Conservation (phyloP, 805 yeast genomes). For the Torulaspora franciscae region DNA sequence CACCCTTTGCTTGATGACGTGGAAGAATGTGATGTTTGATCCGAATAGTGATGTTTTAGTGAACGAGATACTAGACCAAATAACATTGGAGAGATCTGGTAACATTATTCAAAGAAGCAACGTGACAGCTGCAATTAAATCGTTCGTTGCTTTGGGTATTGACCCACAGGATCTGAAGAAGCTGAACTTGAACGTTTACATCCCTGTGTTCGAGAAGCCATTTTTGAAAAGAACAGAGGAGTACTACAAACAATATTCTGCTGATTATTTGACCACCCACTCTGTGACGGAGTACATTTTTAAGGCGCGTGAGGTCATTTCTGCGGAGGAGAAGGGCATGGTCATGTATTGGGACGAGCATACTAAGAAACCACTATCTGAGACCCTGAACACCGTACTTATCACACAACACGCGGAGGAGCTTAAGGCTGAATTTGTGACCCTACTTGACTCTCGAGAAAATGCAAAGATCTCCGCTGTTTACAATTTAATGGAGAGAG, state of each 20-base stretch:
- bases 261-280: slow-evolving; percentile 59
- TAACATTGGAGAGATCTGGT: slow-evolving; percentile 74
- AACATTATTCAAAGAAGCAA: slow-evolving; percentile 62
- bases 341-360: slow-evolving; percentile 79
- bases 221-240: slow-evolving; percentile 66
- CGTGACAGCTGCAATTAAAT: slow-evolving; percentile 70
- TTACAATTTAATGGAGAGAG: slow-evolving; percentile 70
- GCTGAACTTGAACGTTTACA: slow-evolving; percentile 75
- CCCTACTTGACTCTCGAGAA: slow-evolving; percentile 58
- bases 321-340: slow-evolving; percentile 77
- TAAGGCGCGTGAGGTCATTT: slow-evolving; percentile 75
- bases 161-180: slow-evolving; percentile 87
- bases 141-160: slow-evolving; percentile 84
- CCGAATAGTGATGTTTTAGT: slow-evolving; percentile 57
- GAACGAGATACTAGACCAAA: slow-evolving; percentile 66
- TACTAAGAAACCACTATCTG: slow-evolving; percentile 71
- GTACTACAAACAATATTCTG: slow-evolving; percentile 53
- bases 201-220: slow-evolving; percentile 68
- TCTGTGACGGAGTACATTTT: slow-evolving; percentile 88
- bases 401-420: slow-evolving; percentile 73
- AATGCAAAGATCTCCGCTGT: slow-evolving; percentile 69
- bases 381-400: slow-evolving; percentile 67
- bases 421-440: slow-evolving; percentile 70
- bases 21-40: slow-evolving; percentile 81
- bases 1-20: slow-evolving; percentile 77